Base-by-base conservation (phyloP, 345 rosid species). In the Pelargonium nanum region DNA sequence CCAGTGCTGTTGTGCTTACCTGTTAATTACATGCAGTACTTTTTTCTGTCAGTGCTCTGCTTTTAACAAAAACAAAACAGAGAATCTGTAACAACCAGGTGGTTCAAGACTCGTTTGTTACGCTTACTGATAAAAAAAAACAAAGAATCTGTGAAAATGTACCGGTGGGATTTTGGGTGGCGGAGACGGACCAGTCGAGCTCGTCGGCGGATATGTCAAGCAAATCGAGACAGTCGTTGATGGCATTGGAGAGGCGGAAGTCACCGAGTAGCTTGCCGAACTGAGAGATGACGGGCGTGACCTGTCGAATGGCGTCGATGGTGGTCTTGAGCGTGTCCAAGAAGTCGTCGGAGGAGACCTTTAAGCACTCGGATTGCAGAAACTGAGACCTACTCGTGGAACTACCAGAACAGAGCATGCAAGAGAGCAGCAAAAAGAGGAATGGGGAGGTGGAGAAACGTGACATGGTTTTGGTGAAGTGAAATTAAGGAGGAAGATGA, bases 1-100 rank as follows among this genome's bases (percentile, higher is more conserved):
- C 80, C 85, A 15, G 89, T 83, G 63, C 95, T 77, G 66, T 86
- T 83, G 62, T 81, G 72, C 59, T 83, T 82, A 26, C 89, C 97
- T 83, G 78, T 12, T 56, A 56, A 24, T 55, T 4, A 55, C 23
- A 56, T 19, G 26, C n/a, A 28, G 34, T 28, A 28, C 34, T 3
- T 28, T 28, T 28, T 4, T n/a, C n/a, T n/a, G n/a, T n/a, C n/a
- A n/a, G n/a, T n/a, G n/a, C n/a, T n/a, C n/a, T n/a, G n/a, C n/a
- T n/a, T 40, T 22, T 1, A 40, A 16, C 19, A 1, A 44, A 40
- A 60, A 32, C 1, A 19, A 2, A 15, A 45, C 4, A 20, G 15
- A 53, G 19, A 19, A 24, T 50, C 53, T 21, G 6, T 15, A 1
- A 50, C n/a, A 19, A 50, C 19, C n/a, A 2, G 19, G 6, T 1